Evolutionary conservation across 2,329 filamentous ascomycete genomes (phyloP), one percentile per base, ranked within the genome.

Genomic region (Colletotrichum incanum): DNA sequence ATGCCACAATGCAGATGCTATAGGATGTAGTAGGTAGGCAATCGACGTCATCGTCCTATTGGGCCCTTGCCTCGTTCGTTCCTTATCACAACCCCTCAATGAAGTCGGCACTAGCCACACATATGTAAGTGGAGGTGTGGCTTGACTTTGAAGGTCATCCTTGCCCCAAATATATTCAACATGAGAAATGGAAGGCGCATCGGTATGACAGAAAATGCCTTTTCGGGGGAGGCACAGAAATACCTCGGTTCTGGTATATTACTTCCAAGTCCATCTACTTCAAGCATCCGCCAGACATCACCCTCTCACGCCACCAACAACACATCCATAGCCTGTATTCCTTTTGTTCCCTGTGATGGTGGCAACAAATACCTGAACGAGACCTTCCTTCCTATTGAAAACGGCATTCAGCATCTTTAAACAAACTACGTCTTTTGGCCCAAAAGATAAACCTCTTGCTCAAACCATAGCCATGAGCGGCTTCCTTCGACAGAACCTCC

Each of bases 121-220:
- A 12, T 23, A 16, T 63, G n/a, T 52, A 62, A 62, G 45, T 39
- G 45, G 31, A 63, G 47, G 47, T 52, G 60, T 63, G 60, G 60
- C 60, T 63, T 63, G 60, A n/a, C 23, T 34, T 23, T 2, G 12
- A 45, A 54, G n/a, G 5, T 11, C 49, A 16, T 26, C 39, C 37
- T 45, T 41, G 16, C 47, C 60, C 6, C 11, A 4, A 28, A 14
- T 12, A 50, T 18, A 16, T 26, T 31, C 16, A 45, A 54, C 12
- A 43, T 34, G 23, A 43, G 2, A 31, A 20, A 34, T 2, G 37
- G 61, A 64, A 41, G 34, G 60, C 12, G 41, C 58, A 18, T 20
- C 8, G 20, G 4, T 1, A 26, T 4, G 8, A 23, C 28, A 47
- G 41, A 45, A 28, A 23, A 31, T 12, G 11, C 8, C 7, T 37